Conservation (phyloP, 176 grass and related monocot species). For the Poa pratensis region DNA sequence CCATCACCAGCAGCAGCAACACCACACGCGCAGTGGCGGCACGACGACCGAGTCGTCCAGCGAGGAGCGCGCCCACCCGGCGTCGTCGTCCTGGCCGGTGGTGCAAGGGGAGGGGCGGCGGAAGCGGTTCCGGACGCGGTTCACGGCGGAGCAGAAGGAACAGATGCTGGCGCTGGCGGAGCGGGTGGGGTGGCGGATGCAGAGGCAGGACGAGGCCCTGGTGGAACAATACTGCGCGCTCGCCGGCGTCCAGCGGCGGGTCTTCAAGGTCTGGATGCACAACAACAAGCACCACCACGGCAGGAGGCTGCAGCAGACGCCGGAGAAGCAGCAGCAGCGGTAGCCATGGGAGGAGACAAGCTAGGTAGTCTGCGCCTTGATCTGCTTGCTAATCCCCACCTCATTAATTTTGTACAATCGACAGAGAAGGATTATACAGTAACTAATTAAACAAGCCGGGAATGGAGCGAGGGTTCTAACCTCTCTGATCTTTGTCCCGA, state of each 20-base stretch:
- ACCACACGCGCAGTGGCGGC: slow-evolving; percentile 53
- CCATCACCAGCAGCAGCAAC: background rate
- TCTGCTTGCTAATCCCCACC: slow-evolving; percentile 37
- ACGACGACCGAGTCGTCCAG: slow-evolving; percentile 72
- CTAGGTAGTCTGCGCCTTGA: background rate
- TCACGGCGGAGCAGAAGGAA: slow-evolving; percentile 73
- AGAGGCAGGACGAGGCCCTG: slow-evolving; percentile 65
- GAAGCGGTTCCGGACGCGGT: slow-evolving; percentile 80
- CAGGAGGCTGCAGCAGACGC: slow-evolving; percentile 37
- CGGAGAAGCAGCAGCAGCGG: slow-evolving; percentile 19
- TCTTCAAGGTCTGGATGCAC: slow-evolving; percentile 98
- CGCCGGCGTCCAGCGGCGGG: slow-evolving; percentile 57
- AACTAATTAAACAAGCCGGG: slow-evolving; percentile 27
- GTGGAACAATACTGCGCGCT: slow-evolving; percentile 62
- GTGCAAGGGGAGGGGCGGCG: slow-evolving; percentile 13
- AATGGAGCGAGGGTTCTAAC: background rate
- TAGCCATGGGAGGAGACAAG: slow-evolving; percentile 47
- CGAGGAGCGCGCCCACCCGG: slow-evolving; percentile 45
- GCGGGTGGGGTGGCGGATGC: slow-evolving; percentile 70
- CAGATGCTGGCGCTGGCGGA: slow-evolving; percentile 80
- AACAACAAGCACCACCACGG: slow-evolving; percentile 80
- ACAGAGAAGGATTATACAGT: background rate
- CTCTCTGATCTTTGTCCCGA: background rate
- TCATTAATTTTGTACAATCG: slow-evolving; percentile 42
- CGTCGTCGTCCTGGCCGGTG: too few relatives aligned